Evolutionary conservation across 441 rosid species (phyloP), one percentile per base, ranked within the genome.

Genomic region (Jatropha multifida): DNA sequence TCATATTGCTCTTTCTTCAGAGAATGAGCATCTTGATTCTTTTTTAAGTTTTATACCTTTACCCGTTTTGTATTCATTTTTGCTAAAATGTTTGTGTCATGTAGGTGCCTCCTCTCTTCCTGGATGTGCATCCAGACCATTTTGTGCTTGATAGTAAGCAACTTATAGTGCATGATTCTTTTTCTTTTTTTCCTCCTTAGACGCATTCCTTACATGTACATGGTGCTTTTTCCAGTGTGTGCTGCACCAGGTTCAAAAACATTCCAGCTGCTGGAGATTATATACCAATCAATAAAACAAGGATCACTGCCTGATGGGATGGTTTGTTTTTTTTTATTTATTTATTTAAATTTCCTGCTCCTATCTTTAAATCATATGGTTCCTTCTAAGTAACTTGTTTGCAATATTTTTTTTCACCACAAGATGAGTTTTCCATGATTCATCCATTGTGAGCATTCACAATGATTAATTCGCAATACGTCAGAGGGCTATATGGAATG

Each of bases 241-340:
- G 98, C 98, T 73, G 99, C 97, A 61, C 99, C 98, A 23, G 98
- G 99, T 73, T 94, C 98, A 77, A 96, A 96, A 85, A 94, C 98
- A 65, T 96, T 94, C 78, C 99, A 96, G 78, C 83, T 96, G 86
- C 97, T 96, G 77, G 97, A 94, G 87, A 89, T 94, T 68, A 86
- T 94, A 63, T 89, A 94, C 79, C 90, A 87, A 70, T 88, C 94
- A 63, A 77, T 86, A 74, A 85, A 83, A 83, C 83, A 90, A 78
- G 94, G 94, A 80, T 74, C 85, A 41, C 85, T 94, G 58, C 94
- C 97, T 69, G 77, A 82, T 81, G 93, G 93, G 80, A 84, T 90
- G 94, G 97, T 90, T 69, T 69, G 86, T 83, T 77, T 77, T 66
- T 44, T 58, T 71, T 61, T 26, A 7, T 49, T 74, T 48, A 23